Evolutionary conservation across 345 rosid genomes (phyloP), one percentile per base, ranked within the genome.

Genomic region (Anacardium occidentale): DNA sequence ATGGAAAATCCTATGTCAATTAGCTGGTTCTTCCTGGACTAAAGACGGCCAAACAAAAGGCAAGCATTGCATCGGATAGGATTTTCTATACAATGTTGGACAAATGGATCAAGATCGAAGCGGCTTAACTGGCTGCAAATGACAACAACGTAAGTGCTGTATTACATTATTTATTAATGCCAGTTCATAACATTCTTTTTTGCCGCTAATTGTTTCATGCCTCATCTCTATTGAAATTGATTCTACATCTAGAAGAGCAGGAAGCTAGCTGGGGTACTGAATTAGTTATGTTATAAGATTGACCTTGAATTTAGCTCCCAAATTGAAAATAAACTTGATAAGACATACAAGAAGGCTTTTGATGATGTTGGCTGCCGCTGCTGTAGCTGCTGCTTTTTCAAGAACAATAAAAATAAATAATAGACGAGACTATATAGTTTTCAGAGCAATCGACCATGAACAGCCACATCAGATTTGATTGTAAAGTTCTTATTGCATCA

Each of bases 121-220:
- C 1, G 66, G 70, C 73, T 66, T 75, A 70, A 72, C 63, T 1
- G 66, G 70, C 73, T 66, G 73, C 79, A 66, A 37, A 72, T 74
- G 86, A 79, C 85, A 81, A 55, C 80, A 65, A 80, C 78, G 52
- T 14, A 56, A 81, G 69, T 80, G 74, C 77, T 78, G 82, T 66
- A 64, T 34, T 54, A 42, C 34, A 5, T 75, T 76, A 77, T 74
- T 79, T 51, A 47, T 50, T 64, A 45, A 17, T 78, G 79, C 80
- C 81, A 75, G 78, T 62, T 77, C 81, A 77, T 11, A 4, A n/a
- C 3, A 3, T 7, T 55, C 10, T 64, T 52, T 59, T 68, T 54
- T 52, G 48, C 60, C 48, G 62, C 61, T 21, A 47, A 68, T 5
- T 37, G 7, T 37, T 37, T 50, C 53, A 15, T 50, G 18, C 18